Conservation (phyloP, 1,284 basidiomycete species). For the Neolentinus lepideus region DNA sequence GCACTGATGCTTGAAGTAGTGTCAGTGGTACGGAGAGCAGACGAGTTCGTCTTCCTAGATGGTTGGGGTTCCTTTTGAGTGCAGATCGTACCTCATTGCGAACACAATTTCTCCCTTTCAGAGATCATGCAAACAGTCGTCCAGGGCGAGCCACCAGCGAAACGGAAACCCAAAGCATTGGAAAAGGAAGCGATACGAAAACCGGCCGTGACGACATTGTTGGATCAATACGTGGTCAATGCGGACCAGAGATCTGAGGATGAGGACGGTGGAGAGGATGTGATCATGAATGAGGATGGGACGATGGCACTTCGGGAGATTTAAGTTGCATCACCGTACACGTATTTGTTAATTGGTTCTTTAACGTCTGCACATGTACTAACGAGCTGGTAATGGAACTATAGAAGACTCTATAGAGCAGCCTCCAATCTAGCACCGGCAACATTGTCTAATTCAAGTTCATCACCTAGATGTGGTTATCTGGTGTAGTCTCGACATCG, state of each 20-base stretch:
- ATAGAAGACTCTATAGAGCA: too few species aligned
- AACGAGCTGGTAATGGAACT: too few species aligned
- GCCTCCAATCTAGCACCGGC: too few species aligned
- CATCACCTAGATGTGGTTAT: too few species aligned
- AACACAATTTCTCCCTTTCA: slow-evolving; percentile 15
- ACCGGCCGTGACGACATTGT: slow-evolving; percentile 29
- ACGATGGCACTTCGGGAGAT: slow-evolving; percentile 13
- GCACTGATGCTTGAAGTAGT: slow-evolving; percentile 27
- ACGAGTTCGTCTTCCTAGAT: slow-evolving; percentile 72
- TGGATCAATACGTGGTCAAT: slow-evolving; percentile 37
- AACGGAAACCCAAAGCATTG: slow-evolving; percentile 31
- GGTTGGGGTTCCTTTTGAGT: slow-evolving; percentile 26
- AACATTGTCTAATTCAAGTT: too few species aligned
- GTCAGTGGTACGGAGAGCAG: slow-evolving; percentile 51
- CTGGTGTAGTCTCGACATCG: too few species aligned
- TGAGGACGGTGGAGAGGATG: slow-evolving; percentile 5
- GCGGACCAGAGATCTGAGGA: slow-evolving; percentile 16
- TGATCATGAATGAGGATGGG: slow-evolving; percentile 26
- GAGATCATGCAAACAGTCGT: slow-evolving; percentile 49
- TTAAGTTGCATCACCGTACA: background rate
- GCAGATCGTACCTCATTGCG: too few species aligned
- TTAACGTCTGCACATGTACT: too few species aligned
- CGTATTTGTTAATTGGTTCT: background rate
- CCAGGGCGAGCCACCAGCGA: slow-evolving; percentile 28
- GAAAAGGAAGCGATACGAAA: slow-evolving; percentile 13